phyloP scores from a whole-genome alignment of 2,329 filamentous ascomycete genomes.

The Trichoderma atroviride region DNA sequence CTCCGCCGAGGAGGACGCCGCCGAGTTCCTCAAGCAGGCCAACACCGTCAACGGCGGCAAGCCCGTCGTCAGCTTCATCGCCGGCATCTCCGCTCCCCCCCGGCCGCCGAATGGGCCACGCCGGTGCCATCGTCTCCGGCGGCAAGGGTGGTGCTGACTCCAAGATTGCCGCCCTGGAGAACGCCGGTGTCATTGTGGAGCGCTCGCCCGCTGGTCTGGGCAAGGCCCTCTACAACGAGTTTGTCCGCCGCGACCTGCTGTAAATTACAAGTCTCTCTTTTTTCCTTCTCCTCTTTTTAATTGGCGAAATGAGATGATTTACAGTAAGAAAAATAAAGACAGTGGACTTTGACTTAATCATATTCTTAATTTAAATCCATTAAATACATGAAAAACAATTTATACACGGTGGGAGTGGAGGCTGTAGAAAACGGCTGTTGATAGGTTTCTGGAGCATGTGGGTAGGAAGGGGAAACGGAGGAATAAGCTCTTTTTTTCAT shows the following conservation, averaged over 20 bases:
- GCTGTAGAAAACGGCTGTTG: conserved; percentile 5
- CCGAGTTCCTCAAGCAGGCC: conserved; percentile 90
- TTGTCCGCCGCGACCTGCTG: conserved; percentile 93
- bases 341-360: background rate
- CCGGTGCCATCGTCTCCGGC: conserved; percentile 94
- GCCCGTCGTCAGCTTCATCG: conserved; percentile 97
- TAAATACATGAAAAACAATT: conserved; percentile 2
- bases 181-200: conserved; percentile 94
- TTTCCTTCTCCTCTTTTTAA: background rate
- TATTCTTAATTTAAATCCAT: conserved; percentile 5
- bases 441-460: conserved; percentile 23
- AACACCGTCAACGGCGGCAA: conserved; percentile 85
- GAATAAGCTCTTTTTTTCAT: conserved; percentile 6
- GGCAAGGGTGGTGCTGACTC: conserved; percentile 98
- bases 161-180: conserved; percentile 94
- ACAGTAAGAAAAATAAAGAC: background rate
- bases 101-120: conserved; percentile 97
- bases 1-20: conserved; percentile 95
- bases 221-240: conserved; percentile 92
- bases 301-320: conserved; percentile 15
- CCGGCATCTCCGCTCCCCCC: conserved; percentile 94
- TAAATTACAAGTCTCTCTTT: conserved; percentile 50
- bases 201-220: conserved; percentile 88
- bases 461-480: conserved; percentile 14
- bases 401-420: conserved; percentile 20